Evolutionary conservation across 768 basidiomycete genomes (phyloP).

Genomic region (Cystobasidium ongulense): DNA sequence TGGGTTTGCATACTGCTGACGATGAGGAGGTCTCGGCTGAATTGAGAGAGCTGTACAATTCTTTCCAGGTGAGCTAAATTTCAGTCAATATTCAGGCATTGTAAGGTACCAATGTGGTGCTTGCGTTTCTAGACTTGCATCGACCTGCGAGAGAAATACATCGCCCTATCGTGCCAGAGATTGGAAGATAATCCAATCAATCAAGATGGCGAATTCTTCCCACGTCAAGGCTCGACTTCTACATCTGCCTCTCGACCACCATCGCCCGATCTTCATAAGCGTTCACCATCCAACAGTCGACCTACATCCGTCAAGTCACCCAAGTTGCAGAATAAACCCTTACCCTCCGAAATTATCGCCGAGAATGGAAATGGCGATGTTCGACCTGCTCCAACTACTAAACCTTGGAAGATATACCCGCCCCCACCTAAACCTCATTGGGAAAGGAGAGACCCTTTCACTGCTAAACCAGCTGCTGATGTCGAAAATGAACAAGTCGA

Average conservation of each 20-base stretch:
- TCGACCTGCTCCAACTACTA: slow-evolving; percentile 32
- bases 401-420: slow-evolving; percentile 83
- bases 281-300: slow-evolving; percentile 42
- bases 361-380: background rate
- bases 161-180: slow-evolving; percentile 72
- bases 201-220: slow-evolving; percentile 64
- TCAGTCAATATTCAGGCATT: background rate
- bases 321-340: background rate
- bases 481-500: slow-evolving; percentile 44
- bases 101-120: background rate
- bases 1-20: slow-evolving; percentile 11
- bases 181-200: slow-evolving; percentile 92
- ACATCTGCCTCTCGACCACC: slow-evolving; percentile 57
- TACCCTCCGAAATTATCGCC: background rate
- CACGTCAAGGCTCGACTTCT: slow-evolving; percentile 50
- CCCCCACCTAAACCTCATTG: slow-evolving; percentile 89
- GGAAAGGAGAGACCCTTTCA: slow-evolving; percentile 53
- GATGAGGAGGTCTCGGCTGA: slow-evolving; percentile 42
- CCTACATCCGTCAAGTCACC: slow-evolving; percentile 33
- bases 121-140: slow-evolving; percentile 56
- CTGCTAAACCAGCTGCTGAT: slow-evolving; percentile 23
- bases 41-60: slow-evolving; percentile 53
- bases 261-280: slow-evolving; percentile 61
- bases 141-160: slow-evolving; percentile 90
- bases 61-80: slow-evolving; percentile 52